Evolutionary conservation across 2,329 filamentous ascomycete species (phyloP), one percentile per base, ranked within the genome.

Genomic region (Trichoderma endophyticum): DNA sequence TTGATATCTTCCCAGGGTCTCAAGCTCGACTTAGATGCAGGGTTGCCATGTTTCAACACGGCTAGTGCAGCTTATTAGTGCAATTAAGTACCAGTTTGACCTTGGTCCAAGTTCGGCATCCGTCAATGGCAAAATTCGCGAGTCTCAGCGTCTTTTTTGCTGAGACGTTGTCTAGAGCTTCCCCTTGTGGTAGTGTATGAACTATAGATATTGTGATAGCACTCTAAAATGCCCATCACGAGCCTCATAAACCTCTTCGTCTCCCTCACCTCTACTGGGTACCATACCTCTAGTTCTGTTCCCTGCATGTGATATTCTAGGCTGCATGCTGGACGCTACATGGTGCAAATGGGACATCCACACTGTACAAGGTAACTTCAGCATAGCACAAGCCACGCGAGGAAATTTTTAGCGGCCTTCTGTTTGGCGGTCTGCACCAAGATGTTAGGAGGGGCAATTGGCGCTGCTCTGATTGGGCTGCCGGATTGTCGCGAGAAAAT

Each of bases 291-390:
- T 48, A 34, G 7, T 28, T n/a, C 21, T 54, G 3, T n/a, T 56
- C 43, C 43, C 63, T 66, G 63, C 63, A 56, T 66, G 63, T 66
- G 63, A 66, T 66, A 56, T 26, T 56, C n/a, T n/a, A 24, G 36
- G 36, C 36, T 59, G 59, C 43, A 51, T 51, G n/a, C n/a, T 51
- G n/a, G 48, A 54, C n/a, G 39, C 28, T 48, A 43, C 61, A 9
- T 48, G 61, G 64, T 21, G 51, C 32, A 12, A 14, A 21, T 57
- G 9, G 3, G 18, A 21, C 14, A 51, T 24, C 11, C 28, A 34
- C 28, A 64, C 61, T 48, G 36, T 64, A 54, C 48, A 14, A 12
- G 4, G 39, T n/a, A 14, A 28, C 9, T 21, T 30, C 9, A 48
- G 3, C 9, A 48, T 48, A 24, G 60, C 36, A n/a, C 21, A 36